Evolutionary conservation across 108 stramenopile species (phyloP), one percentile per base, ranked within the genome.

Genomic region (Craspedostauros australis): DNA sequence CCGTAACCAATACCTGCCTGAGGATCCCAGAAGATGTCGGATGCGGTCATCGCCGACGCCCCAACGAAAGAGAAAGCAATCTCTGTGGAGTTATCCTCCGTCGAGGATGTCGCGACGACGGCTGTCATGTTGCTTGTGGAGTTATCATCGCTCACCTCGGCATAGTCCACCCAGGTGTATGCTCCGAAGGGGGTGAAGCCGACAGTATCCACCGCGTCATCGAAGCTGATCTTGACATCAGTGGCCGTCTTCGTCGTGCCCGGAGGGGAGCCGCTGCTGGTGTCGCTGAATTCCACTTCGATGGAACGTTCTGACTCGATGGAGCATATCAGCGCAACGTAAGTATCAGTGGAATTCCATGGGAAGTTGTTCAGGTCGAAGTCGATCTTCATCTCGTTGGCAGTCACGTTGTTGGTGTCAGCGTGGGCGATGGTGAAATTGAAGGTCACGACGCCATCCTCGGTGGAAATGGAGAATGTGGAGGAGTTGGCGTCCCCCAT

Each of bases 341-440:
- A 59, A 4, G 48, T 60, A 23, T 59, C 41, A 11, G 20, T 12
- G 4, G 12, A 32, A n/a, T n/a, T n/a, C 66, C 66, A 67, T 15
- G 57, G 66, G 44, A 61, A 67, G 48, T 52, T 34, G 15, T 34
- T 32, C 16, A 67, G 18, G 23, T 28, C 24, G 38, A 67, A 33
- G 25, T 67, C 66, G 59, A 67, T 67, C 33, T 67, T 67, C 66
- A 67, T 67, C 25, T 50, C 44, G 57, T 59, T 67, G 46, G 64
- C 47, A 40, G 54, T 50, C 11, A 65, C 7, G 2, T 38, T 37
- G 5, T 23, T 26, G 1, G 33, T 46, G 16, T 30, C 64, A n/a
- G 36, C 47, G 31, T 30, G 64, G 21, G 25, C 39, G 42, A 65
- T 56, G 18, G 54, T 49, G 39, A 54, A 63, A 33, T 11, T 46